Conservation (phyloP, 1,284 basidiomycete species). For the Xerocomus amazonicus region DNA sequence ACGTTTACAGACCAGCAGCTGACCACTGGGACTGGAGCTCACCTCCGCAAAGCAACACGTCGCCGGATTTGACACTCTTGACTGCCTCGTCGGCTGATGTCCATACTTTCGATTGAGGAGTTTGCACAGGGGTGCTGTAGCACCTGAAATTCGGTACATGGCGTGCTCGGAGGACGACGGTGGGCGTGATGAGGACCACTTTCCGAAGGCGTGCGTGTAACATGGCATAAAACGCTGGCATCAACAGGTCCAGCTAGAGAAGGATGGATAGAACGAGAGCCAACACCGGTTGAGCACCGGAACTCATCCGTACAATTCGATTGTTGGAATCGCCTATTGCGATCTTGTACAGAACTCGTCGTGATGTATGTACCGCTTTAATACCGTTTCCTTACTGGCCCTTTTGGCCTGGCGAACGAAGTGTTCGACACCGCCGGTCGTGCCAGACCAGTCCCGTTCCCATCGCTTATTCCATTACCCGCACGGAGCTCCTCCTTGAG, state of each 20-base stretch:
- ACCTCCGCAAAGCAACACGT: slow-evolving; percentile 81
- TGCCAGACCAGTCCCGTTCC: slow-evolving; percentile 6
- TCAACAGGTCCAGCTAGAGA: background rate
- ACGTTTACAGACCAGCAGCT: background rate
- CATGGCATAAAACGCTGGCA: slow-evolving; percentile 13
- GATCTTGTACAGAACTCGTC: too few species aligned
- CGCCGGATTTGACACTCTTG: slow-evolving; percentile 77
- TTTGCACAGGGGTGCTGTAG: slow-evolving; percentile 23
- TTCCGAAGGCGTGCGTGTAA: slow-evolving; percentile 16
- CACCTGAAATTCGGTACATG: slow-evolving; percentile 14
- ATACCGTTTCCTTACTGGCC: slow-evolving; percentile 47
- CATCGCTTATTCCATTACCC: slow-evolving; percentile 12
- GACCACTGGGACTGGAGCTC: slow-evolving; percentile 19
- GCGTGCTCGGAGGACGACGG: slow-evolving; percentile 12
- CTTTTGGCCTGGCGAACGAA: slow-evolving; percentile 59
- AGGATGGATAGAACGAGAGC: background rate
- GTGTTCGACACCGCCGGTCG: slow-evolving; percentile 33
- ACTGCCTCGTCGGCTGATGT: slow-evolving; percentile 77
- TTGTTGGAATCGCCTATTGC: too few species aligned
- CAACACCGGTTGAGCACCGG: background rate
- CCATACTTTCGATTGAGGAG: slow-evolving; percentile 72
- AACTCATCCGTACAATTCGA: background rate
- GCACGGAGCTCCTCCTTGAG: slow-evolving; percentile 57
- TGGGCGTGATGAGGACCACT: slow-evolving; percentile 9
- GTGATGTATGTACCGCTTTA: background rate